Conservation (phyloP, 1,284 basidiomycete species). For the Uromyces viciae-fabae region DNA sequence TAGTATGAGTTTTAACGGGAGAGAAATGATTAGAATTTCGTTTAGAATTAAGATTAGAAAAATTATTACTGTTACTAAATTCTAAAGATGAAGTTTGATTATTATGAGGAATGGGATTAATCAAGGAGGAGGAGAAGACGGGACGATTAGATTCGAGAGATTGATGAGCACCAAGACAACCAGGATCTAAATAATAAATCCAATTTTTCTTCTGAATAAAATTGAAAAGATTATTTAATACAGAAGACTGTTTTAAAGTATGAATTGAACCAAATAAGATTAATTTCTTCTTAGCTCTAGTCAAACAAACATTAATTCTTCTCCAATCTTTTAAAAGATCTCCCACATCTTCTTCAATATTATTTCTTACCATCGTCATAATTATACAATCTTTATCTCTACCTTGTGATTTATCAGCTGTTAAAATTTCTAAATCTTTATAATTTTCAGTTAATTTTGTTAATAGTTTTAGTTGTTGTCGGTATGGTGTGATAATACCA, state of each 20-base stretch:
- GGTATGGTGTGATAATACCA: conserved; percentile 83
- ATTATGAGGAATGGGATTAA: neutral
- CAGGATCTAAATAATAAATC: conserved; percentile 63
- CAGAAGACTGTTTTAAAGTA: conserved; percentile 47
- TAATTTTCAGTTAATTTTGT: conserved; percentile 59
- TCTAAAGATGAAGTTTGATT: neutral
- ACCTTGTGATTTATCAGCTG: conserved; percentile 91
- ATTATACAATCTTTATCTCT: conserved; percentile 93
- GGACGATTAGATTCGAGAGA: conserved; percentile 31
- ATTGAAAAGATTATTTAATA: conserved; percentile 48
- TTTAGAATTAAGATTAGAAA: neutral
- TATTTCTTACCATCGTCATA: conserved; percentile 86
- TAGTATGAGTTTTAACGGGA: neutral
- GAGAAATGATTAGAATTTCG: neutral
- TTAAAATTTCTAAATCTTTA: conserved; percentile 72
- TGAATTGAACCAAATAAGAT: conserved; percentile 70
- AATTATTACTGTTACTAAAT: neutral
- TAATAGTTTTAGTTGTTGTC: conserved; percentile 88
- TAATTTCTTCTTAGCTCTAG: conserved; percentile 81
- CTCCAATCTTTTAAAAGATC: conserved; percentile 92
- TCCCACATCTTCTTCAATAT: conserved; percentile 63
- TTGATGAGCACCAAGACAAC: conserved; percentile 58
- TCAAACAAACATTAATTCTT: conserved; percentile 92
- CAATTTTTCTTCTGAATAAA: conserved; percentile 69
- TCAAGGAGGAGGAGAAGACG: neutral